These are phyloP conservation scores for Croton setiger DNA, from an alignment of 441 rosid species.

Conservation along the genomic window DNA sequence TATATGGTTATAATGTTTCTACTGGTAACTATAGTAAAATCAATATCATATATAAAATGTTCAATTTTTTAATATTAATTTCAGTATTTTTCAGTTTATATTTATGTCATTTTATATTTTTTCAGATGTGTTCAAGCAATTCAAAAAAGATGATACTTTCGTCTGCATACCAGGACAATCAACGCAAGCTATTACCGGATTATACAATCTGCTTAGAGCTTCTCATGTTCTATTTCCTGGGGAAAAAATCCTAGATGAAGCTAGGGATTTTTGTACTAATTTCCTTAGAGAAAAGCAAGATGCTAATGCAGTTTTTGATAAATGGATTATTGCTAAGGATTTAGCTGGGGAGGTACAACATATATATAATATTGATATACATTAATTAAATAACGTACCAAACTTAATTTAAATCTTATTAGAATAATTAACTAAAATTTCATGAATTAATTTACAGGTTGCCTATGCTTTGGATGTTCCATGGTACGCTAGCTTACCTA, in stretches of 20 bases:
- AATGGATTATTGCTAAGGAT: slow-evolving; percentile 94
- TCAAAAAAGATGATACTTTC: slow-evolving; percentile 67
- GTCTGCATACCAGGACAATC: slow-evolving; percentile 80
- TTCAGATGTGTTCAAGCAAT: slow-evolving; percentile 72
- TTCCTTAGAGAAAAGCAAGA: slow-evolving; percentile 54
- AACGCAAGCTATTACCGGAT: slow-evolving; percentile 82
- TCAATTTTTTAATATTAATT: no score
- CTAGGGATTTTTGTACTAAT: slow-evolving; percentile 43
- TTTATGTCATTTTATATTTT: background rate
- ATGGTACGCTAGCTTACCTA: slow-evolving; percentile 77
- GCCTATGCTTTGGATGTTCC: slow-evolving; percentile 71
- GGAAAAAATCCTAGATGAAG: slow-evolving; percentile 62
- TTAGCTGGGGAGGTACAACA: slow-evolving; percentile 77
- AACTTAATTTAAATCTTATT: no score
- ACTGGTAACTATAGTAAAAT: slow-evolving; percentile 45
- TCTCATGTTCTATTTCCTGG: slow-evolving; percentile 67
- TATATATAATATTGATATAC: no score
- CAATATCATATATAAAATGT: no score
- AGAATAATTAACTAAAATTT: background rate
- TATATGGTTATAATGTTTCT: slow-evolving; percentile 70
- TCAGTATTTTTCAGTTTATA: background rate
- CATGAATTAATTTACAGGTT: slow-evolving; percentile 36
- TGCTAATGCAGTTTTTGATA: slow-evolving; percentile 56
- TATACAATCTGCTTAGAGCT: slow-evolving; percentile 79
- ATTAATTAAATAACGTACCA: no score